Percentiles rank a stretch among this genome's conserved stretches.
Conservation (phyloP, 2,329 filamentous ascomycete species). For the Fusarium dlaminii region DNA sequence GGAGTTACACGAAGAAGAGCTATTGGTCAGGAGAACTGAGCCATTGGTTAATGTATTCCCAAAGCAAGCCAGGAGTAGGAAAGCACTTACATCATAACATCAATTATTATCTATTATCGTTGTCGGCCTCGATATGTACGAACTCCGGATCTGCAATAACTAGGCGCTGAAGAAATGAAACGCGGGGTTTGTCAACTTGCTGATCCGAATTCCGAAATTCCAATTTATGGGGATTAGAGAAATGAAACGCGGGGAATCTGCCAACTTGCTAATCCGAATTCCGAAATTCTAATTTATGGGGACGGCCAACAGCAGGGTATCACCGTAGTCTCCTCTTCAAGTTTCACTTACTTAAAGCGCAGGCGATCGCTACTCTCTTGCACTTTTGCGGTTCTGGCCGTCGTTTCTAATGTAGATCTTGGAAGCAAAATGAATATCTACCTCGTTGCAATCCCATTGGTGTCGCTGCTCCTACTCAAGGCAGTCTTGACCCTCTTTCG, state of each 20-base stretch:
- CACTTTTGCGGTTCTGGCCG: not conserved
- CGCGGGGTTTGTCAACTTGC: no score
- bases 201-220: no score
- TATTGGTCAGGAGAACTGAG: not conserved
- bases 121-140: no score
- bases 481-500: not conserved
- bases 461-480: not conserved
- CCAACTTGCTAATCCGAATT: not conserved
- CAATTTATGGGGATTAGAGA: no score
- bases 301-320: not conserved
- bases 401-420: fast-evolving
- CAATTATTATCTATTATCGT: no score
- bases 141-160: no score
- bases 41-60: not conserved
- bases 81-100: no score
- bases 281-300: not conserved
- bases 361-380: not conserved
- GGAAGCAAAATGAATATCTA: not conserved
- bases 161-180: no score
- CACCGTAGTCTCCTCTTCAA: no score
- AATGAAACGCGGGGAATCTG: not conserved
- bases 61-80: not conserved
- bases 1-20: not conserved
- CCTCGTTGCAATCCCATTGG: not conserved
- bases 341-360: not conserved